Conservation (phyloP, 305 asterid species). For the Plantago coronopus region DNA sequence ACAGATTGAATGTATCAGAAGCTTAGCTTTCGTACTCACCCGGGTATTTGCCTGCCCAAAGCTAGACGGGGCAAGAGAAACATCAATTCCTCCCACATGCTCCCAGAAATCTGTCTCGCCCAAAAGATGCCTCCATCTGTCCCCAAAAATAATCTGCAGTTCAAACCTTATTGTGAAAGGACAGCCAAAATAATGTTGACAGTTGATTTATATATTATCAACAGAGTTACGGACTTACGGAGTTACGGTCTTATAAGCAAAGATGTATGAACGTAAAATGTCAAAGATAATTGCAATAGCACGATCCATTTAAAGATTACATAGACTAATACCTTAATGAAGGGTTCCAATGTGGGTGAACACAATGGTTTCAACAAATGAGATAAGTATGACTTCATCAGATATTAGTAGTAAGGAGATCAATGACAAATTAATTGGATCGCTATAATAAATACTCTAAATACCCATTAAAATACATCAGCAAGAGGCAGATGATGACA, state of each 20-base stretch:
- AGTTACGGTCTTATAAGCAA: background rate
- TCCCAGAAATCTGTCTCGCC: constrained; percentile 97
- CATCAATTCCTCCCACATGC: constrained; percentile 91
- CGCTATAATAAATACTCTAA: background rate
- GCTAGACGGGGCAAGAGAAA: constrained; percentile 76
- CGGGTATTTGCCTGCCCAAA: constrained; percentile 93
- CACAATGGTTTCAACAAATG: background rate
- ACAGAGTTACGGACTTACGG: too few species aligned
- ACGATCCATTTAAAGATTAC: background rate
- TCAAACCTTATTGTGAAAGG: constrained; percentile 12
- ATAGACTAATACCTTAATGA: background rate
- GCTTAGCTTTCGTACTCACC: constrained; percentile 37
- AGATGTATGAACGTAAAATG: background rate
- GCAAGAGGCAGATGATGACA: constrained; percentile 9
- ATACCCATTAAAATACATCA: background rate
- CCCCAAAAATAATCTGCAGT: constrained; percentile 76
- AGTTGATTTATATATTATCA: background rate
- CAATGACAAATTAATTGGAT: constrained; percentile 12
- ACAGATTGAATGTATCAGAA: background rate
- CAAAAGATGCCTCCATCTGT: constrained; percentile 81
- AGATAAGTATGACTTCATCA: too few species aligned
- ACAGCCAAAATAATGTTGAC: constrained; percentile 21
- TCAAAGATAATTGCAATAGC: background rate
- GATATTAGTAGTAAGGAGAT: background rate
- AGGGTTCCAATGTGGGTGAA: background rate